Conservation (phyloP, 768 basidiomycete genomes). For the Boletus bicolor region DNA sequence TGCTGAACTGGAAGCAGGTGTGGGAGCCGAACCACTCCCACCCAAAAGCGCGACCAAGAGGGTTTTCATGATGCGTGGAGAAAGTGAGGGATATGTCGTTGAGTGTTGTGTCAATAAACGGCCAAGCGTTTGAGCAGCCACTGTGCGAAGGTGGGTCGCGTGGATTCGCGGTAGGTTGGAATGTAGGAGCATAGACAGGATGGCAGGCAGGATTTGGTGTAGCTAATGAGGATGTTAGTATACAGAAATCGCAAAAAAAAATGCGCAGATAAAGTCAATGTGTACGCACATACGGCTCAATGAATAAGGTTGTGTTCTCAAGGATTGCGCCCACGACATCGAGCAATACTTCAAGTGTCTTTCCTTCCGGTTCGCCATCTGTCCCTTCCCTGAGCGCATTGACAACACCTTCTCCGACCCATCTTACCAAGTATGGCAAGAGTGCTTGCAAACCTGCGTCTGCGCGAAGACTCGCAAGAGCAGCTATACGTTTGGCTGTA, state of each 20-base stretch:
- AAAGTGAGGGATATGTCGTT: conserved; percentile 84
- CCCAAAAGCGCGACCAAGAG: conserved; percentile 78
- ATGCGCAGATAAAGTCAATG: background rate
- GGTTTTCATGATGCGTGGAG: conserved; percentile 91
- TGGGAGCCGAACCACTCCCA: conserved; percentile 13
- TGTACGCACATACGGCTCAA: conserved; percentile 88
- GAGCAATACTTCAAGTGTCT: conserved; percentile 73
- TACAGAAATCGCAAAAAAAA: conserved; percentile 9
- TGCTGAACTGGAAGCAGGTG: conserved; percentile 10
- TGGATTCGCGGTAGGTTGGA: conserved; percentile 74
- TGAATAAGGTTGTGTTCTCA: conserved; percentile 84
- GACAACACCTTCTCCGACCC: conserved; percentile 89
- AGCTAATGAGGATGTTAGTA: conserved; percentile 48
- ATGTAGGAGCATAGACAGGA: conserved; percentile 88
- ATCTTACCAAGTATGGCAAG: conserved; percentile 89
- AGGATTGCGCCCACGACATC: conserved; percentile 83
- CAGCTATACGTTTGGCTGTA: conserved; percentile 75
- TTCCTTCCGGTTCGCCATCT: conserved; percentile 63
- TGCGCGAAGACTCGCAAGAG: conserved; percentile 80
- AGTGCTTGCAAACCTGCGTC: conserved; percentile 92
- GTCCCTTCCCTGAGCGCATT: conserved; percentile 47
- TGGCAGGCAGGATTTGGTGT: conserved; percentile 91
- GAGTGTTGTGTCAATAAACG: conserved; percentile 78
- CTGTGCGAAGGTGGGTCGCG: conserved; percentile 65
- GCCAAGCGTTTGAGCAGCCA: conserved; percentile 81